phyloP scores from a whole-genome alignment of 2,329 filamentous ascomycete genomes.

The Colletotrichum sojae region DNA sequence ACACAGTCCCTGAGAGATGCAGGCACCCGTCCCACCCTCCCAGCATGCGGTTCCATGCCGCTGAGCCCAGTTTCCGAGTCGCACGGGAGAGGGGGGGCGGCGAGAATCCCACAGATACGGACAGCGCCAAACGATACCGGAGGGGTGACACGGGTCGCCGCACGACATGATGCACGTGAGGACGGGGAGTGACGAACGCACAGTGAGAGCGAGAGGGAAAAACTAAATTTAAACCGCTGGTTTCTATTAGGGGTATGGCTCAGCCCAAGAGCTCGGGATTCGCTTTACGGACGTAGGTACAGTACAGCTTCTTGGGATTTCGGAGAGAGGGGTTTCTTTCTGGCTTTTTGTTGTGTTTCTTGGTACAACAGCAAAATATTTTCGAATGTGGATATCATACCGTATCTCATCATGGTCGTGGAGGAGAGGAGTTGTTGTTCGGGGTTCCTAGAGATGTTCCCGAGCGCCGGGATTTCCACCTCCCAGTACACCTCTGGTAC shows the following conservation, averaged over 20 bases:
- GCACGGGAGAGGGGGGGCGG: conserved; percentile 10
- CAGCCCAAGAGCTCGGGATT: conserved; percentile 6
- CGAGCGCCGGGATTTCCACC: conserved; percentile 14
- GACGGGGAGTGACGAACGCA: not conserved
- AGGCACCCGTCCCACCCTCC: conserved; percentile 27
- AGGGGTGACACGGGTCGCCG: conserved; percentile 22
- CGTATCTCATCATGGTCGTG: conserved; percentile 57
- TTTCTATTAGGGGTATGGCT: conserved; percentile 37
- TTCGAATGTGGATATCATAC: conserved; percentile 57
- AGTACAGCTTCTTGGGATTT: conserved; percentile 4
- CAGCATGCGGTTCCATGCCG: not conserved
- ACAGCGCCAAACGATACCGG: not conserved
- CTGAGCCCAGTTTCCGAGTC: conserved; percentile 15
- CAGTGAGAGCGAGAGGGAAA: not conserved
- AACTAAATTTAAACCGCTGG: conserved; percentile 28
- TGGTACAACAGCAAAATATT: conserved; percentile 40
- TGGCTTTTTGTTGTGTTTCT: conserved; percentile 23
- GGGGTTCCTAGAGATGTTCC: conserved; percentile 13
- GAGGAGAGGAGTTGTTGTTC: conserved; percentile 48
- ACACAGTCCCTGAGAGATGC: conserved; percentile 8
- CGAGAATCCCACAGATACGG: conserved; percentile 26
- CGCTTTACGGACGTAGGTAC: conserved; percentile 10
- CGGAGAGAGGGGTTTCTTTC: not conserved
- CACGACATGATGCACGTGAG: conserved; percentile 18
- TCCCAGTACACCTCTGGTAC: conserved; percentile 38